A percentile compares a stretch with the other conserved stretches of the same genome.
These are phyloP conservation scores for Hansenula lynferdii DNA, from an alignment of 1,139 yeast species.

Conservation along the genomic window DNA sequence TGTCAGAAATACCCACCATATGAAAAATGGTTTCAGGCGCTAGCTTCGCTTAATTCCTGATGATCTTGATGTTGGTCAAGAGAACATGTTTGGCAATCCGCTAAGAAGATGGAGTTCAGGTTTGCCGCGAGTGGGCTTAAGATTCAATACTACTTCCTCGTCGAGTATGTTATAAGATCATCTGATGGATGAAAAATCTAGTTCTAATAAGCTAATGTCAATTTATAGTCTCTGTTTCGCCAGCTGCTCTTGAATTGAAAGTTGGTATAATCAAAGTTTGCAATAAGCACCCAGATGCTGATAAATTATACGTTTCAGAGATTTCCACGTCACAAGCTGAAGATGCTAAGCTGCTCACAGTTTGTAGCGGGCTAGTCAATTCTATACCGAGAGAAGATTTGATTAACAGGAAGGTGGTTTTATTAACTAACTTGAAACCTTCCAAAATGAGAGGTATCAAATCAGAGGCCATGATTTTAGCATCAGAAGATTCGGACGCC, in stretches of 20 bases:
- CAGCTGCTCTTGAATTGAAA: conserved; percentile 28
- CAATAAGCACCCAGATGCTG: conserved; percentile 46
- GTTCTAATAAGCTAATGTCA: too few relatives aligned
- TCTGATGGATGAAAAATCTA: too few relatives aligned
- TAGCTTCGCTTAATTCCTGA: too few relatives aligned
- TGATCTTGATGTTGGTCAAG: too few relatives aligned
- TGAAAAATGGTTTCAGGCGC: too few relatives aligned
- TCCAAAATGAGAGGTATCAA: conserved; percentile 59
- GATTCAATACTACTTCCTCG: neutral
- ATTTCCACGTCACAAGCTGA: conserved; percentile 22
- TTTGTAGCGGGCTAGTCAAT: conserved; percentile 57
- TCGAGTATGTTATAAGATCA: neutral
- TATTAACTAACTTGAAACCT: conserved; percentile 59
- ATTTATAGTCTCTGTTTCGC: too few relatives aligned
- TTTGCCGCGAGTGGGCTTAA: neutral
- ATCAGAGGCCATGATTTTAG: conserved; percentile 57
- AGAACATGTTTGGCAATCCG: too few relatives aligned
- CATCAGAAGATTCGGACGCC: conserved; percentile 32
- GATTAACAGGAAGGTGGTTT: conserved; percentile 44
- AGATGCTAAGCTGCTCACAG: conserved; percentile 29
- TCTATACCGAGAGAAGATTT: conserved; percentile 43
- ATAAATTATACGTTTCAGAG: conserved; percentile 47
- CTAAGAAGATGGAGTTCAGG: too few relatives aligned
- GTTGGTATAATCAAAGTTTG: conserved; percentile 44
- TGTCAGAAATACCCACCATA: too few relatives aligned